phyloP scores from a whole-genome alignment of 2,329 filamentous ascomycete species.

The Fusarium guadeloupense region DNA sequence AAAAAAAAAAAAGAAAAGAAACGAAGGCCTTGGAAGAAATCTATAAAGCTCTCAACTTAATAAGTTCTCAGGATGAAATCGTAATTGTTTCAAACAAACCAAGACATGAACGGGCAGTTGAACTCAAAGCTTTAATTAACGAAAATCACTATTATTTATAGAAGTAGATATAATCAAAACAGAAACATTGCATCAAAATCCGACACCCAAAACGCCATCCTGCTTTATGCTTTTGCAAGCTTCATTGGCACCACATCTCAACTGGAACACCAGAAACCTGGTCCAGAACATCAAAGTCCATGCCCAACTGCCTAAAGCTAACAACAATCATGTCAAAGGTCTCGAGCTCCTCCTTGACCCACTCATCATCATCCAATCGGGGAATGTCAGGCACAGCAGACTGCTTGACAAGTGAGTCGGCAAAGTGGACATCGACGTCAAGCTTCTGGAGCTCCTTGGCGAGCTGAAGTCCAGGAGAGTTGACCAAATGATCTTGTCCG shows the following conservation, averaged over 20 bases:
- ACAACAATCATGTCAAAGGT: constrained; percentile 35
- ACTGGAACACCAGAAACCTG: constrained; percentile 13
- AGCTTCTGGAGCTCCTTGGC: constrained; percentile 26
- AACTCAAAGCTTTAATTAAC: too few relatives aligned
- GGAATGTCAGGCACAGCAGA: constrained; percentile 22
- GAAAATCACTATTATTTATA: too few relatives aligned
- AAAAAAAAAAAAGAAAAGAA: too few relatives aligned
- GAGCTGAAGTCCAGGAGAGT: constrained; percentile 31
- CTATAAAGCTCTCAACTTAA: too few relatives aligned
- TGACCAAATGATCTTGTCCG: constrained; percentile 36
- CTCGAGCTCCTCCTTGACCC: constrained; percentile 26
- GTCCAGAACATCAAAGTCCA: constrained; percentile 28
- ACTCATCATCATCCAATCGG: constrained; percentile 23
- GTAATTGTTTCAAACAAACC: too few relatives aligned
- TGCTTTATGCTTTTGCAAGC: background rate
- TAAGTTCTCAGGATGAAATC: too few relatives aligned
- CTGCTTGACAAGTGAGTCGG: constrained; percentile 34
- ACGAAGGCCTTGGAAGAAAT: too few relatives aligned
- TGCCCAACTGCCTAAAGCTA: constrained; percentile 17
- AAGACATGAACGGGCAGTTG: too few relatives aligned
- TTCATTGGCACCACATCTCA: constrained; percentile 29
- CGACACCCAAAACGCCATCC: background rate
- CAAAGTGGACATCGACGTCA: constrained; percentile 27
- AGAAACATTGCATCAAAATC: background rate
- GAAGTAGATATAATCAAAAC: background rate